A percentile compares a stretch with the other conserved stretches of the same genome.
Evolutionary conservation across 2,329 filamentous ascomycete genomes (phyloP).

Genomic region (Tolypocladium tundrense): DNA sequence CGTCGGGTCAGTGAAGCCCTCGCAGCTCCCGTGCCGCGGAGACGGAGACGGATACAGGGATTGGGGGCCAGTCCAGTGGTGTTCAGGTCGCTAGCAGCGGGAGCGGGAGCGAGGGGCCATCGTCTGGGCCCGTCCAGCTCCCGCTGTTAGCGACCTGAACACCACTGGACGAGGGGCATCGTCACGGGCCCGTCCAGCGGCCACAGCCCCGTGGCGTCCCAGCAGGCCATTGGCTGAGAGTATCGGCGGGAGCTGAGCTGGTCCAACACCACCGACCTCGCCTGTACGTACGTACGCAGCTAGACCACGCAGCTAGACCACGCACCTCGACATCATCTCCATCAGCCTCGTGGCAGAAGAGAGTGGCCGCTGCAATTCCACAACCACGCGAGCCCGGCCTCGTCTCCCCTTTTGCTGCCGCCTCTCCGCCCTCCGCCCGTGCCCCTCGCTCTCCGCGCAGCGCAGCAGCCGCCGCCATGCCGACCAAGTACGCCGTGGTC

Average conservation of each 20-base stretch:
- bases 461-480: slow-evolving; percentile 22
- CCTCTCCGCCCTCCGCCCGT: neutral
- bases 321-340: neutral
- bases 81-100: neutral
- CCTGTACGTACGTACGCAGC: neutral
- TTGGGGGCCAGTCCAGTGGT: too few relatives aligned
- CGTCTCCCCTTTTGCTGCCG: neutral
- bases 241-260: neutral
- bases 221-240: neutral
- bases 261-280: neutral
- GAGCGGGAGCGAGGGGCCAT: neutral
- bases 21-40: neutral
- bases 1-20: neutral
- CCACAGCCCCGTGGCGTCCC: neutral
- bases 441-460: neutral
- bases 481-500: slow-evolving; percentile 69
- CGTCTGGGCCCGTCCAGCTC: too few relatives aligned
- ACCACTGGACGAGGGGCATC: too few relatives aligned
- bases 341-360: neutral
- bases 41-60: neutral
- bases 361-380: neutral
- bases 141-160: too few relatives aligned
- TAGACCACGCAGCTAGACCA: neutral
- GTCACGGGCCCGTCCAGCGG: neutral
- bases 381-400: neutral